Evolutionary conservation across 1,284 basidiomycete species (phyloP).

Genomic region (Rhodotorula sp.): DNA sequence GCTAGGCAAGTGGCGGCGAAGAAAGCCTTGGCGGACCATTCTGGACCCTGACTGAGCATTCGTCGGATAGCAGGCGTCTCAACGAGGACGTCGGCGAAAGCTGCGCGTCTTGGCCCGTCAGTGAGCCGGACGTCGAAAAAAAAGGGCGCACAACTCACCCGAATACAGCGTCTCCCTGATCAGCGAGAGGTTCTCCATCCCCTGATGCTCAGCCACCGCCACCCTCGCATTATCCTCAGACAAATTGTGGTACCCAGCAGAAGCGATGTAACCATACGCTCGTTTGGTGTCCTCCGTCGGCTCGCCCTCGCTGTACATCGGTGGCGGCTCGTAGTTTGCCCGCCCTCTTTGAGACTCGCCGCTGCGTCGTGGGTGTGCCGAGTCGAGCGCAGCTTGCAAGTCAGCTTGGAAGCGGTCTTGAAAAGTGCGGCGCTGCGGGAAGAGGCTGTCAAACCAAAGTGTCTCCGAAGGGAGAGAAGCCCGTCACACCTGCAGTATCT

Average conservation of each 20-base stretch:
- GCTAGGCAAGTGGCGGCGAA: conserved; percentile 71
- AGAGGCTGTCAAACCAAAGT: conserved; percentile 61
- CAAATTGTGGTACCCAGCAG: not conserved
- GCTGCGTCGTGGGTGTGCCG: conserved; percentile 49
- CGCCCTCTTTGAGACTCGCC: not conserved
- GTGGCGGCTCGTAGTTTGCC: conserved; percentile 12
- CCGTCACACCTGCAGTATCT: conserved; percentile 44
- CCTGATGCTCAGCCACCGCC: not conserved
- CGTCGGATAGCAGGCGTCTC: conserved; percentile 57
- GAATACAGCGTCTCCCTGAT: conserved; percentile 80
- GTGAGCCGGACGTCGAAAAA: not conserved
- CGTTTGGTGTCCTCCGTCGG: conserved; percentile 16
- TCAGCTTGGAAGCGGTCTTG: conserved; percentile 70
- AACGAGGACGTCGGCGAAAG: conserved; percentile 66
- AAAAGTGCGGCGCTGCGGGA: conserved; percentile 74
- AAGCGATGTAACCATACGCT: not conserved
- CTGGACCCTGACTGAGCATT: conserved; percentile 61
- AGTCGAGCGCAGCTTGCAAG: conserved; percentile 70
- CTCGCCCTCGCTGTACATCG: conserved; percentile 10
- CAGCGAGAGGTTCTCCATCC: conserved; percentile 44
- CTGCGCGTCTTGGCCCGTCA: conserved; percentile 34
- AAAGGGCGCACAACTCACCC: not conserved
- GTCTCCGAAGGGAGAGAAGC: conserved; percentile 50
- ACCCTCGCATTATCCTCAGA: not conserved
- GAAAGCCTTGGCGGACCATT: conserved; percentile 60